Percentiles rank a stretch among this genome's conserved stretches.
Evolutionary conservation across 352 stramenopile species (phyloP).

Genomic region (Phytophthora nicotianae): DNA sequence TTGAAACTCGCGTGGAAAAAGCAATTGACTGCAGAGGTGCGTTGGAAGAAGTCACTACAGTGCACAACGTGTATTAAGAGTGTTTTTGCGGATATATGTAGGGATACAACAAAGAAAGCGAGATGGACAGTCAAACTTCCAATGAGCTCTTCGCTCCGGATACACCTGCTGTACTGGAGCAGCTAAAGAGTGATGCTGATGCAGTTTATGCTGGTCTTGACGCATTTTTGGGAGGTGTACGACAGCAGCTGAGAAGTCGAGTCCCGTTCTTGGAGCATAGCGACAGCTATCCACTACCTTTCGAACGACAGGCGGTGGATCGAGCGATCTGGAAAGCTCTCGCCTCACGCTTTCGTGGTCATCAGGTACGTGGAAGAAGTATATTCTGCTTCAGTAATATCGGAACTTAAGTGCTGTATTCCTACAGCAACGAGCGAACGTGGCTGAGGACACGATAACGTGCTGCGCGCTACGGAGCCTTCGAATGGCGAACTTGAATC

Average conservation of each 20-base stretch:
- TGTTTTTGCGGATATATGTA: conserved; percentile 1
- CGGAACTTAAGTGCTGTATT: no score
- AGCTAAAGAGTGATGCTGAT: conserved; percentile 7
- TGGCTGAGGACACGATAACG: conserved; percentile 13
- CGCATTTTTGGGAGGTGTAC: conserved; percentile 6
- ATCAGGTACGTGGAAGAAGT: conserved; percentile 13
- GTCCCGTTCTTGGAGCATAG: conserved; percentile 21
- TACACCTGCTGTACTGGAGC: conserved; percentile 7
- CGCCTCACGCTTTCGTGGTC: conserved; percentile 6
- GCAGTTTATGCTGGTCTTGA: conserved; percentile 16
- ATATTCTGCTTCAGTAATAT: no score
- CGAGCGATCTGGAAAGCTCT: conserved; percentile 19
- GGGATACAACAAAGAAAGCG: conserved; percentile 1
- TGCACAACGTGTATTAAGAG: background rate
- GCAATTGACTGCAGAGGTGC: conserved; percentile 20
- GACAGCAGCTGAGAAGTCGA: conserved; percentile 1
- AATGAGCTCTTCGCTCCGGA: background rate
- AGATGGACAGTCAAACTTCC: background rate
- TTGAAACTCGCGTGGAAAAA: conserved; percentile 28
- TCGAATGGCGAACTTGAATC: conserved; percentile 5
- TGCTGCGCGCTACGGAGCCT: conserved; percentile 12
- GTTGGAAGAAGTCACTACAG: background rate
- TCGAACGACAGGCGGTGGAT: conserved; percentile 15
- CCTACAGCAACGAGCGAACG: background rate
- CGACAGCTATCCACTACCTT: conserved; percentile 18